phyloP scores from a whole-genome alignment of 352 stramenopile genomes.

The Globisporangium perplexum region DNA sequence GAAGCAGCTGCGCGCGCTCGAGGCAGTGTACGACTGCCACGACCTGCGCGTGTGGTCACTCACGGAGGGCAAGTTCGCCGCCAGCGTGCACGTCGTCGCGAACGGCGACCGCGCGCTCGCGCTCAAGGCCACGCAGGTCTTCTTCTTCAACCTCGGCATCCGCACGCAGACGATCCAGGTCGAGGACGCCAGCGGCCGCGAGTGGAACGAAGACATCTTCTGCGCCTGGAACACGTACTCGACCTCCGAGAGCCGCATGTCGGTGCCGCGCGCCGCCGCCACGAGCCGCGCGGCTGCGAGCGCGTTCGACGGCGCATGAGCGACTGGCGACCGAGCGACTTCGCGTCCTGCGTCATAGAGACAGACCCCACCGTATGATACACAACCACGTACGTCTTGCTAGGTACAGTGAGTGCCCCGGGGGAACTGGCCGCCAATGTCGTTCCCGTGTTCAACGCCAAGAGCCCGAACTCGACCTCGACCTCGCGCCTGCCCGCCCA shows the following conservation, averaged over 20 bases:
- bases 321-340: no score
- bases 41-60: conserved; percentile 98
- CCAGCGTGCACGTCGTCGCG: conserved; percentile 90
- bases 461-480: no score
- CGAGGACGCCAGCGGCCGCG: conserved; percentile 40
- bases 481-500: not conserved
- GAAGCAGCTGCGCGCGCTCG: conserved; percentile 50
- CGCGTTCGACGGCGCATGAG: conserved; percentile 24
- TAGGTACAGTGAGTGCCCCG: no score
- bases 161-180: conserved; percentile 66
- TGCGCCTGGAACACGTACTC: no score
- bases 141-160: conserved; percentile 49
- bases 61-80: conserved; percentile 79
- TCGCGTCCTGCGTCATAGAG: no score
- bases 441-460: no score
- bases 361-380: no score
- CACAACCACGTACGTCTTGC: no score
- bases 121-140: conserved; percentile 44
- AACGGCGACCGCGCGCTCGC: conserved; percentile 47
- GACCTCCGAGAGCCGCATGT: conserved; percentile 70
- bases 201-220: conserved; percentile 74
- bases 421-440: no score
- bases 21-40: conserved; percentile 92
- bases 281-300: conserved; percentile 24
- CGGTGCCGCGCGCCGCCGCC: conserved; percentile 53